Base-by-base conservation (phyloP, 306 rosid genomes). In the Dryas octopetala region DNA sequence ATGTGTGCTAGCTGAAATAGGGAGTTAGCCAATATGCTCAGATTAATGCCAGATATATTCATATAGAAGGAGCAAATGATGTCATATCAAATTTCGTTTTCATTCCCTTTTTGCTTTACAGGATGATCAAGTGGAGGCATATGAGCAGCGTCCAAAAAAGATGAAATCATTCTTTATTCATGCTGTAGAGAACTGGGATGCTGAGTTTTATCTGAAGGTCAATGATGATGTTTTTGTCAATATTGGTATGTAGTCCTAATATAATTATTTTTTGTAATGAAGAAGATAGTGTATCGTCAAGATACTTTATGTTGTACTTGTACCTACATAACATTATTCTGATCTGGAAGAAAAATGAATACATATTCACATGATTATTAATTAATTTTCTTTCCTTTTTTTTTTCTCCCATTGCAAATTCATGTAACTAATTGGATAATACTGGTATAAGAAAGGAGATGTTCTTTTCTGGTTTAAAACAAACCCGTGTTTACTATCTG, bases 151-250 rank as follows among this genome's bases (percentile, higher is more conserved):
- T 73, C 59, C 85, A 13, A 81, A 73, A 62, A 91, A 85, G 81
- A 82, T 77, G 60, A 91, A 85, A 68, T 80, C 86, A 12, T 85
- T 90, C 87, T 82, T 88, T 77, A 66, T 75, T 82, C 78, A 82
- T 83, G 91, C 96, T 8, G 85, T 82, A 52, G 88, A 86, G 72
- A 85, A 82, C 28, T 84, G 89, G 93, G 89, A 83, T 78, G 90
- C 91, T 68, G 91, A 85, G 66, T 85, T 87, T 78, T 88, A 80
- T 80, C 85, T 79, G 48, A 90, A 88, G 87, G 91, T 80, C 90
- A 85, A 90, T 68, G 96, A 90, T 76, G 89, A 88, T 81, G 89
- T 88, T 60, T 88, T 72, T 76, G 82, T 88, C 66, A 85, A 88
- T 82, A 79, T 90, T 68, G 96, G 96, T 90, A 85, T 76, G 91